Base-by-base conservation (phyloP, 1,284 basidiomycete genomes). In the Cerioporus squamosus region DNA sequence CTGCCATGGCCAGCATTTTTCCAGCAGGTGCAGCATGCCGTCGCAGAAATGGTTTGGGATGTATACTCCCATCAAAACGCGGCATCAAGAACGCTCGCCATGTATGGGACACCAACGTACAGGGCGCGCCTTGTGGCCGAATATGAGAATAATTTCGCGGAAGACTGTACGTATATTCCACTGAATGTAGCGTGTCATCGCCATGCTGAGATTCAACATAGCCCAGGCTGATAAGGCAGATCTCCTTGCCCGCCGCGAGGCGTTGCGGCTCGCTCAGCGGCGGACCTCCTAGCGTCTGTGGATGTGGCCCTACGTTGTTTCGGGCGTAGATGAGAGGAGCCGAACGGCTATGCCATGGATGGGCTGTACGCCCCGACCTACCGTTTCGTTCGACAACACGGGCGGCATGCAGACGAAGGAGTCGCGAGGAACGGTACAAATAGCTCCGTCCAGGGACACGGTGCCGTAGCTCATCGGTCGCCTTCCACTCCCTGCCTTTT, bases 371-470 rank as follows among this genome's bases (percentile, higher is more conserved):
- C 36, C 42, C 51, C 52, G 55, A 57, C 44, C 24, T 36, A 23
- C 44, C 44, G 47, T 51, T 24, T n/a, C 40, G 44, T 40, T 26
- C 33, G 54, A 51, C 26, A 38, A 22, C 24, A 2, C 17, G 42
- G 10, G 18, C 31, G n/a, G 12, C 20, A 17, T n/a, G 51, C 15
- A n/a, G 15, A 18, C 24, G 18, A 3, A 26, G 15, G 26, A 42
- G 47, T 53, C 44, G 59, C 61, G 39, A 50, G 15, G 29, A 36
- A 51, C 36, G 24, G 57, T 62, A 59, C 57, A 62, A 62, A 62
- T 57, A 59, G 40, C 39, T 40, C 14, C 18, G 44, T 6, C n/a
- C 40, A 33, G 38, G 45, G 39, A 33, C 48, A 33, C 40, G 17
- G 9, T n/a, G 14, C 39, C 17, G 12, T 46, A 52, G 43, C 23